Evolutionary conservation across 768 basidiomycete species (phyloP).

Genomic region (Suillus ampliporus): DNA sequence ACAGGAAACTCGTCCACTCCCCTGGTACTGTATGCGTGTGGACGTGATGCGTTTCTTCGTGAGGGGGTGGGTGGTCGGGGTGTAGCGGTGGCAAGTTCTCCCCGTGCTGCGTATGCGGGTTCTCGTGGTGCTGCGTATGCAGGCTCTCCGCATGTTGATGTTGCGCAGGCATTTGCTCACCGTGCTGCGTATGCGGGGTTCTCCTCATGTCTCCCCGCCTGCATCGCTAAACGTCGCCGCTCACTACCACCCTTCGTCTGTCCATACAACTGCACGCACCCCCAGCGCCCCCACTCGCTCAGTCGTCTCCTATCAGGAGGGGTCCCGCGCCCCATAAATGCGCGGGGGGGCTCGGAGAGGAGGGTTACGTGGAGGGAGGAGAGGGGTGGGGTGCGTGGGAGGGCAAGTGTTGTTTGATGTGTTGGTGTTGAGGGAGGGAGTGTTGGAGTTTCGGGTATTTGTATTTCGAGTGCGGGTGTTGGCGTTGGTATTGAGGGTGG

Average conservation of each 20-base stretch:
- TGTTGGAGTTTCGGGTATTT: not conserved
- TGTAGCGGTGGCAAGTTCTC: not conserved
- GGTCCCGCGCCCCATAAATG: conserved; percentile 41
- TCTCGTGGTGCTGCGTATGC: too few relatives aligned
- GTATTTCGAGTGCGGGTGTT: not conserved
- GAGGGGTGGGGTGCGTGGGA: conserved; percentile 25
- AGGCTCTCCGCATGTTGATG: too few relatives aligned
- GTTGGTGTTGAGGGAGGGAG: conserved; percentile 9
- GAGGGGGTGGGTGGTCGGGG: not conserved
- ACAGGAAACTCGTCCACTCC: conserved; percentile 40
- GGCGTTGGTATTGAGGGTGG: not conserved
- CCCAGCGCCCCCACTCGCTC: conserved; percentile 35
- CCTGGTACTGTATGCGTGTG: conserved; percentile 15
- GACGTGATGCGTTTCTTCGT: conserved; percentile 3
- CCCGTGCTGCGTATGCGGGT: too few relatives aligned
- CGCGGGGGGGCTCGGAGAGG: conserved; percentile 37
- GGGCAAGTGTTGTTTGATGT: conserved; percentile 11
- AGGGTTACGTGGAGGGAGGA: conserved; percentile 39
- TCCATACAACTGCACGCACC: not conserved
- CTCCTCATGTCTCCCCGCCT: too few relatives aligned
- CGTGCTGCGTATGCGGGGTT: too few relatives aligned
- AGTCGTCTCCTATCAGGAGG: conserved; percentile 37
- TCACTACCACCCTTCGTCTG: too few relatives aligned
- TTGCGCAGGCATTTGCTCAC: too few relatives aligned
- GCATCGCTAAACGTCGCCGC: too few relatives aligned